Evolutionary conservation across 2,329 filamentous ascomycete genomes (phyloP), one percentile per base, ranked within the genome.

Genomic region (Calonectria honghensis): DNA sequence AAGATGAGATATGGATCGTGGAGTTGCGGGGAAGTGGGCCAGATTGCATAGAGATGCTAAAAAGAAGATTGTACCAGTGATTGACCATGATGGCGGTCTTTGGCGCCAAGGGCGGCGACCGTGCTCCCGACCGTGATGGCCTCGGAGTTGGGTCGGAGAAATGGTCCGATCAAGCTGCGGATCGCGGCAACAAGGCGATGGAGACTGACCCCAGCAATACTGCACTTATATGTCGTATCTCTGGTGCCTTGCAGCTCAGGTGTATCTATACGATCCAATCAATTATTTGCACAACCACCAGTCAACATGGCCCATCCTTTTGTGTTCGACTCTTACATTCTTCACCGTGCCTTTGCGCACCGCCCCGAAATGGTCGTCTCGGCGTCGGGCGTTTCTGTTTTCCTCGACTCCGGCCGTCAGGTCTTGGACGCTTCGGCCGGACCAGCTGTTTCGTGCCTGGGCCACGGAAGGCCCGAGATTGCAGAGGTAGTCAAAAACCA

Each of bases 401-500:
- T 51, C 48, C 39, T 70, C 4, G 54, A 70, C 5, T 63, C 67
- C n/a, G 54, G 67, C 7, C 50, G 32, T 13, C 24, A 27, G 4
- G 31, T 70, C 20, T 29, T 70, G 2, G 67, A 70, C 39, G 67
- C 52, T n/a, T 61, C 67, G 1, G 67, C 67, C 29, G 54, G 67
- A 18, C 67, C 67, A 24, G 54, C 67, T 20, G 54, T 70, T 11
- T 70, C 67, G 7, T 70, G 67, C 13, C 50, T 70, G 10, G 54
- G 67, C 16, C 54, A 51, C 6, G 67, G 67, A 11, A 63, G 67
- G 29, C 67, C 39, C 2, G 41, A 70, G 54, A 32, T 70, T 16
- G n/a, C 67, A 11, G 41, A 70, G 3, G 67, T 54, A 14, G 51
- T 70, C 32, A 29, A 54, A 4, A 39, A n/a, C 6, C 75, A 78